Evolutionary conservation across 148 eudicot genomes (phyloP), one percentile per base, ranked within the genome.

Genomic region (Silene uniflora): DNA sequence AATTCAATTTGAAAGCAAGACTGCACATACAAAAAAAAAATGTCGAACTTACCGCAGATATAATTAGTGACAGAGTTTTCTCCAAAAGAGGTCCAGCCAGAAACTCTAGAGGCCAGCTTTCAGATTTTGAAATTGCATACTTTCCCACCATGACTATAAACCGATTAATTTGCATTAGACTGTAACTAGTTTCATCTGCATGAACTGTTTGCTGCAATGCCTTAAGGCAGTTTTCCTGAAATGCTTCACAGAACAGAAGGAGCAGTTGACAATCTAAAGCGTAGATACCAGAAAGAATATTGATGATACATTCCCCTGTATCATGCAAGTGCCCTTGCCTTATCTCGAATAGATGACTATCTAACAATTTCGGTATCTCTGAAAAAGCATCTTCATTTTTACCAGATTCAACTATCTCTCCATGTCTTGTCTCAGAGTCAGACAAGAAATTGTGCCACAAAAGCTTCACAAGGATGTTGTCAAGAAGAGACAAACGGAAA

Each of bases 1-100:
- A 21, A 35, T 21, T n/a, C 32, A 46, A 54, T 9, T 13, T 52
- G 21, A 60, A 68, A 68, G 17, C 49, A 76, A 32, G 3, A 75
- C 7, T 25, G 11, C 71, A 72, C 55, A 14, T 24, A 52, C 35
- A 18, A 39, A 64, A 46, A n/a, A 64, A 63, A 19, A 35, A 54
- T 12, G 10, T 52, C 46, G 65, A 80, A 86, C 97, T 89, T 87
- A 95, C 98, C 52, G 78, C 83, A 68, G 89, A 81, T 54, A 83
- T 78, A 73, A 91, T 84, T 12, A 88, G 56, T 25, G 89, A 86
- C 77, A 92, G 87, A 73, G 85, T 81, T 77, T 86, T 86, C 62
- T 81, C 82, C 85, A 92, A 65, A 83, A 85, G 78, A 46, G 98
- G 97, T 56, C 97, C 96, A 71, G 92, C 87, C 67, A 95, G 67